Conservation (phyloP, 108 stramenopile species). For the Nitzschia sp. region DNA sequence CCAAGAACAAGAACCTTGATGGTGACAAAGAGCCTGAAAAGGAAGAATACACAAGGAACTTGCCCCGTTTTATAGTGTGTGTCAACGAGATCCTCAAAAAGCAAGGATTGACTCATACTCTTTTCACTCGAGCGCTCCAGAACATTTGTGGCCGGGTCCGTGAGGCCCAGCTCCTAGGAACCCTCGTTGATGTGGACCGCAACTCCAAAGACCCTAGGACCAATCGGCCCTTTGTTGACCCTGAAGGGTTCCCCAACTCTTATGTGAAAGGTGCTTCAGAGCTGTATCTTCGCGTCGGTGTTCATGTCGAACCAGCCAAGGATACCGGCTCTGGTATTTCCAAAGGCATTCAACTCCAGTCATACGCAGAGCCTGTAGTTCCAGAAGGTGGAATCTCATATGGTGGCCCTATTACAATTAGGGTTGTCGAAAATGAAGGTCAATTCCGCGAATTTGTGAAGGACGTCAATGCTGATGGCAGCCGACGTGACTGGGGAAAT, state of each 20-base stretch:
- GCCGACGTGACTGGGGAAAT: constrained; percentile 84
- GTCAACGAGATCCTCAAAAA: constrained; percentile 83
- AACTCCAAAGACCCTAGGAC: constrained; percentile 51
- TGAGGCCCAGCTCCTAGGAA: constrained; percentile 76
- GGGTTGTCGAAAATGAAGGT: constrained; percentile 87
- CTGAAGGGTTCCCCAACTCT: constrained; percentile 88
- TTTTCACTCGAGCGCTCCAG: constrained; percentile 77
- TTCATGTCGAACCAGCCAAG: constrained; percentile 73
- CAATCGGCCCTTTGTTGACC: constrained; percentile 55
- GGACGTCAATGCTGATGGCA: constrained; percentile 68
- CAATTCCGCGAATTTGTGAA: constrained; percentile 76
- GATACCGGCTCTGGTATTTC: constrained; percentile 56
- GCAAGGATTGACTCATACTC: constrained; percentile 71
- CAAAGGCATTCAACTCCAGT: constrained; percentile 71
- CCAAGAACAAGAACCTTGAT: constrained; percentile 17
- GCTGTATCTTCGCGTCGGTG: constrained; percentile 78
- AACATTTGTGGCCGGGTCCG: constrained; percentile 72
- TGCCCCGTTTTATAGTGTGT: constrained; percentile 73
- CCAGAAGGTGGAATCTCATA: constrained; percentile 75
- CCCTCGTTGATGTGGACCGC: constrained; percentile 76
- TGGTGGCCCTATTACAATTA: constrained; percentile 79
- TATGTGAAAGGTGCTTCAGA: constrained; percentile 73
- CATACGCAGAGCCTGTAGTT: constrained; percentile 80
- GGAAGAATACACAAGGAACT: constrained; percentile 26
- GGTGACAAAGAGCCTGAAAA: constrained; percentile 5